Conservation (phyloP, 352 stramenopile genomes). For the Globisporangium paroecandrum region DNA sequence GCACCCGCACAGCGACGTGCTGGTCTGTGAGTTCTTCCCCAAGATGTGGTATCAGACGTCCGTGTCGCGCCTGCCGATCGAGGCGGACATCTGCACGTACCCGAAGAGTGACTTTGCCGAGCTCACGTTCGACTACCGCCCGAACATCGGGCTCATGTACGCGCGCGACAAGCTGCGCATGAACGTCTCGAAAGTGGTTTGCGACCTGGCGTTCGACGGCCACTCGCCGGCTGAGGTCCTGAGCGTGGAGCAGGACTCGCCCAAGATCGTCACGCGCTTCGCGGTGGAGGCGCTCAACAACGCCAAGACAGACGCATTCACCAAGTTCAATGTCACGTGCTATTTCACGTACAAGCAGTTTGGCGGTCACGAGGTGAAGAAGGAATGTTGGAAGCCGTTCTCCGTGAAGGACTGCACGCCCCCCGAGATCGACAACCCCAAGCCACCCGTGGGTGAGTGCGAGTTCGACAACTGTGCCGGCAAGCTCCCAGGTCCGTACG, state of each 20-base stretch:
- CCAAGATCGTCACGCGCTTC: constrained; percentile 53
- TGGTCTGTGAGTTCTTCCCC: constrained; percentile 49
- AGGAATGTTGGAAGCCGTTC: constrained; percentile 46
- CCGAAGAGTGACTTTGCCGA: constrained; percentile 59
- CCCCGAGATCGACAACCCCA: constrained; percentile 38
- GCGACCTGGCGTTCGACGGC: constrained; percentile 28
- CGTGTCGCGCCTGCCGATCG: constrained; percentile 30
- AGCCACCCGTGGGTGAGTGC: constrained; percentile 33
- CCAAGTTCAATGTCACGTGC: constrained; percentile 46
- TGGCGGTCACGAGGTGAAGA: constrained; percentile 15
- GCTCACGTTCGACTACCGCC: constrained; percentile 62
- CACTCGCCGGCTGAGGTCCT: constrained; percentile 33
- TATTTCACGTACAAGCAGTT: constrained; percentile 49
- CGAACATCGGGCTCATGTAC: constrained; percentile 39
- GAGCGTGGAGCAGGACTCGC: constrained; percentile 24
- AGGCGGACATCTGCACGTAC: constrained; percentile 42
- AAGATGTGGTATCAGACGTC: constrained; percentile 72
- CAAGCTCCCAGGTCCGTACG: constrained; percentile 34
- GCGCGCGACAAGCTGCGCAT: constrained; percentile 30
- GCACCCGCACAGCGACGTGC: constrained; percentile 42
- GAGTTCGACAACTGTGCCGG: constrained; percentile 35
- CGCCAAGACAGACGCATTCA: constrained; percentile 31
- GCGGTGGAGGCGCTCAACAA: constrained; percentile 49
- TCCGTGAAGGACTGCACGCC: constrained; percentile 56
- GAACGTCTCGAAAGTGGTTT: constrained; percentile 45